Percentiles rank a stretch among this genome's conserved stretches.
Evolutionary conservation across 2,329 filamentous ascomycete species (phyloP).

Genomic region (Remersonia thermophila): DNA sequence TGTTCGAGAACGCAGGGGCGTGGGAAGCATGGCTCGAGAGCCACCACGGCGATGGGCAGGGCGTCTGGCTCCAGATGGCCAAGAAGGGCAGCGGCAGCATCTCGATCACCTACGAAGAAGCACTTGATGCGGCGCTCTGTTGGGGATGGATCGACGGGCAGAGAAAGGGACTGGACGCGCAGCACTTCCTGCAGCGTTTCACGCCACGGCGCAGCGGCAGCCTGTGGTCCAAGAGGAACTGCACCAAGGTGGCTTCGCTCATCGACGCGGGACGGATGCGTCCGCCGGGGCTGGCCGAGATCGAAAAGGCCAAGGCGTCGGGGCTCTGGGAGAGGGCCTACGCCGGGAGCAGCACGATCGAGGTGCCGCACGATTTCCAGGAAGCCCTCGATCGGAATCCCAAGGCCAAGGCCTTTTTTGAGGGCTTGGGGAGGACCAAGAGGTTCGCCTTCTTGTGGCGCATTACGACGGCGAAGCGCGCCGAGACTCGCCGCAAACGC

Average conservation of each 20-base stretch:
- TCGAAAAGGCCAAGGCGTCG: slow-evolving; percentile 43
- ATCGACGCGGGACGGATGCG: slow-evolving; percentile 35
- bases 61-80: slow-evolving; percentile 36
- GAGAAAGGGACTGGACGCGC: slow-evolving; percentile 31
- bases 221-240: slow-evolving; percentile 49
- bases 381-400: slow-evolving; percentile 27
- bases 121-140: slow-evolving; percentile 45
- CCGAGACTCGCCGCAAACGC: slow-evolving; percentile 24
- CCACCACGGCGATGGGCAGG: slow-evolving; percentile 23
- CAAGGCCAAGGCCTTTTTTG: slow-evolving; percentile 28
- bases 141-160: slow-evolving; percentile 54
- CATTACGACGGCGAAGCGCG: slow-evolving; percentile 29
- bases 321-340: slow-evolving; percentile 49
- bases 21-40: slow-evolving; percentile 30
- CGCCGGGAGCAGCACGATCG: slow-evolving; percentile 33
- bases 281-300: slow-evolving; percentile 32
- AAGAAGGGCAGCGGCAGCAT: slow-evolving; percentile 33
- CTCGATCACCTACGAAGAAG: slow-evolving; percentile 37
- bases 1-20: slow-evolving; percentile 20
- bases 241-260: slow-evolving; percentile 35
- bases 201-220: slow-evolving; percentile 43
- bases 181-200: slow-evolving; percentile 43
- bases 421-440: slow-evolving; percentile 31
- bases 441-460: slow-evolving; percentile 34
- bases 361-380: slow-evolving; percentile 37